phyloP scores from a whole-genome alignment of 2,329 filamentous ascomycete species.

The Aspergillus proliferans region DNA sequence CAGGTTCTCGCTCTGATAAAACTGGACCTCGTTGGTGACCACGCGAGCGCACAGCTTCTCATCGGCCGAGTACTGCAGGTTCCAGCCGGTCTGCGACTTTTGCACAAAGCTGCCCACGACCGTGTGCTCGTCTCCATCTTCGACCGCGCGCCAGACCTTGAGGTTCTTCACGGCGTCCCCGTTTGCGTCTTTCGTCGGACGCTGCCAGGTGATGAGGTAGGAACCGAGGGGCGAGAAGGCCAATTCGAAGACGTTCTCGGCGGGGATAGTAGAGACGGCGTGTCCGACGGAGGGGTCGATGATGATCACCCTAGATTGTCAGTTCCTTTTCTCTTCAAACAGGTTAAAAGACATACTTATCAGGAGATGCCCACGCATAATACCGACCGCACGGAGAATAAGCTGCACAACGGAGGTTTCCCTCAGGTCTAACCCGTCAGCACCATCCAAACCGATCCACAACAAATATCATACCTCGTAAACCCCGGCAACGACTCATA shows the following conservation, averaged over 20 bases:
- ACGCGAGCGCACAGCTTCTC: constrained; percentile 88
- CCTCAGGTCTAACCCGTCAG: constrained; percentile 62
- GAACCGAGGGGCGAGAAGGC: constrained; percentile 89
- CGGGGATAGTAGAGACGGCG: constrained; percentile 66
- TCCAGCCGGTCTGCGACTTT: constrained; percentile 93
- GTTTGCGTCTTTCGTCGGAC: constrained; percentile 83
- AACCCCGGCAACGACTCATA: constrained; percentile 84
- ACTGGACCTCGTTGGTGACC: constrained; percentile 96
- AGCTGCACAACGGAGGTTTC: constrained; percentile 86
- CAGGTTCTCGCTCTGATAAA: constrained; percentile 84
- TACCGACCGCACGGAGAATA: constrained; percentile 96
- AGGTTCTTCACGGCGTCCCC: constrained; percentile 94
- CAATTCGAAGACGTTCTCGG: constrained; percentile 84
- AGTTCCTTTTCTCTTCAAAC: neutral
- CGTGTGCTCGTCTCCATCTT: constrained; percentile 54
- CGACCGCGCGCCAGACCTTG: constrained; percentile 84
- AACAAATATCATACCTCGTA: constrained; percentile 37
- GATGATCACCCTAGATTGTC: constrained; percentile 61
- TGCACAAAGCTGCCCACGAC: constrained; percentile 88
- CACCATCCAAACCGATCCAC: neutral
- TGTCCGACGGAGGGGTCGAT: constrained; percentile 73
- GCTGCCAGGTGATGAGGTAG: constrained; percentile 95
- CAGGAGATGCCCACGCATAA: constrained; percentile 88
- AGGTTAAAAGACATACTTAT: constrained; percentile 48
- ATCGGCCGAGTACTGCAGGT: constrained; percentile 90